Base-by-base conservation (phyloP, 495 filamentous ascomycete species). In the Penicillium cataractarum region DNA sequence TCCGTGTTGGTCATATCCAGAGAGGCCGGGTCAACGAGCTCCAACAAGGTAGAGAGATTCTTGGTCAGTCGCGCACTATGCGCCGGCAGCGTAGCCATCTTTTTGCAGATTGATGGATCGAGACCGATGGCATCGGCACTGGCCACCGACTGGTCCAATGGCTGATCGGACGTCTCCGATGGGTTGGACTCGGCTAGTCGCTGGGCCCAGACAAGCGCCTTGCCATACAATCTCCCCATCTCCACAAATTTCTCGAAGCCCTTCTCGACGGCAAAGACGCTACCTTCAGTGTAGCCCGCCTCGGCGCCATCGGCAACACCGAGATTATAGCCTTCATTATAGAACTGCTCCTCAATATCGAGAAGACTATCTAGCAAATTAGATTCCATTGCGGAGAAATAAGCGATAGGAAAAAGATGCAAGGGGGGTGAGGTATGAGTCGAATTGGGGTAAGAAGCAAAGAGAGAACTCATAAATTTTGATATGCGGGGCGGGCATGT, bases 221-320 rank as follows among this genome's bases (percentile, higher is more conserved):
- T 88, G n/a, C 95, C 93, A 67, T 93, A 90, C 22, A 99, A 71
- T 57, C 81, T 81, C 1, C 95, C 96, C 67, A 92, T 83, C 60
- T 90, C 87, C 15, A 87, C 65, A 67, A 92, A 97, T 76, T 96
- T 97, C 69, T 95, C 91, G 61, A 94, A 98, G 1, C 93, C 95
- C 65, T 95, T 96, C 69, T 96, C 90, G 4, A 98, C 83, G 0
- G 94, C 95, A 71, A 98, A 91, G 13, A 90, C 81, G 37, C 91
- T 90, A 40, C 96, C 96, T 83, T 99, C 95, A 50, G 89, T 85
- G 31, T 86, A 87, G 12, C 96, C 95, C 15, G 92, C 87, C 66
- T 83, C 80, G n/a, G 85, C 80, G 27, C 95, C 95, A 73, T 97
- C 96, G 44, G 80, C 78, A 32, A 84, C 69, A 21, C 95, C 95